These are phyloP conservation scores for Bertia moriformis DNA, from an alignment of 2,329 filamentous ascomycete genomes.

Conservation along the genomic window DNA sequence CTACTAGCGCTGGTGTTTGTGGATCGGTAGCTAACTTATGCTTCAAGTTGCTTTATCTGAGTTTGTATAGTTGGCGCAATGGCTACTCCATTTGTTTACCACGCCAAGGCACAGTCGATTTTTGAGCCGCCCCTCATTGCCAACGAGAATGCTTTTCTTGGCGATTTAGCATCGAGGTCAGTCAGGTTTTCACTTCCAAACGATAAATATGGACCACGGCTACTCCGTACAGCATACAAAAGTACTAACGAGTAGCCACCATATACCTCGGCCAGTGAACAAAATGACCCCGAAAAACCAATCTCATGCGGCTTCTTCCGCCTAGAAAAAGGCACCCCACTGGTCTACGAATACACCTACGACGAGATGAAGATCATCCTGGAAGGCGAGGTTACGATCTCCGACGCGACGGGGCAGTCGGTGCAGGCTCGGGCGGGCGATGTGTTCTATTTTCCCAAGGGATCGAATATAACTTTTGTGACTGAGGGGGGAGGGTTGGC, in stretches of 20 bases:
- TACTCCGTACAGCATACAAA: not conserved
- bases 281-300: constrained; percentile 38
- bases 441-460: constrained; percentile 56
- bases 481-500: constrained; percentile 45
- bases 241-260: constrained; percentile 1
- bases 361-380: constrained; percentile 64
- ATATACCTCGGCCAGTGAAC: constrained; percentile 22
- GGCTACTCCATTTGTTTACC: constrained; percentile 31
- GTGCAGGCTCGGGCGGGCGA: constrained; percentile 46
- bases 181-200: too few species aligned
- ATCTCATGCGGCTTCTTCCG: constrained; percentile 53
- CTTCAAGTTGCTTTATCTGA: too few species aligned
- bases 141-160: constrained; percentile 54
- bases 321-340: constrained; percentile 50
- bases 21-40: too few species aligned
- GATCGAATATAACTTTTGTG: constrained; percentile 49
- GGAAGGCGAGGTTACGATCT: constrained; percentile 51
- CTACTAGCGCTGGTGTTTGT: too few species aligned
- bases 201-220: not conserved
- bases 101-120: constrained; percentile 37
- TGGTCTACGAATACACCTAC: constrained; percentile 57
- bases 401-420: constrained; percentile 43
- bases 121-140: constrained; percentile 53
- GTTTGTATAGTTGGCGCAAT: too few species aligned
- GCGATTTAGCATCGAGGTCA: constrained; percentile 42